Evolutionary conservation across 257 asterid species (phyloP).

Genomic region (Linaria vulgaris): DNA sequence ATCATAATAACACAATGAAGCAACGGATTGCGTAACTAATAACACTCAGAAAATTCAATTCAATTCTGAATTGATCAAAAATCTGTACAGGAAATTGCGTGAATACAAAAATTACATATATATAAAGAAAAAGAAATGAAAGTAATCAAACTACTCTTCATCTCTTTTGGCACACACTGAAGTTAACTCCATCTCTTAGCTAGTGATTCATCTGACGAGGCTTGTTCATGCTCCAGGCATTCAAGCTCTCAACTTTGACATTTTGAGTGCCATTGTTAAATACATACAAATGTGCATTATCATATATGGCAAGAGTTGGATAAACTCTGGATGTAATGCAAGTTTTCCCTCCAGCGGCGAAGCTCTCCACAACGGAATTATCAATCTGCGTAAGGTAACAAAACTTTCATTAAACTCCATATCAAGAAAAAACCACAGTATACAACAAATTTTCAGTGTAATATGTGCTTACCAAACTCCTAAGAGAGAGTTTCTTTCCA

Average conservation of each 20-base stretch:
- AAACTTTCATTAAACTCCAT: neutral
- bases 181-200: neutral
- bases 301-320: conserved; percentile 36
- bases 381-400: conserved; percentile 35
- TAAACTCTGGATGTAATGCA: conserved; percentile 48
- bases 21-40: too few relatives aligned
- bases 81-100: too few relatives aligned
- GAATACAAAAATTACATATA: too few relatives aligned
- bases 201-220: conserved; percentile 31
- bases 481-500: conserved; percentile 44
- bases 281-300: conserved; percentile 33
- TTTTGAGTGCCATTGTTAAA: conserved; percentile 53
- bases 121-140: too few relatives aligned
- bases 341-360: conserved; percentile 43
- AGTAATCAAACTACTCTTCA: too few relatives aligned
- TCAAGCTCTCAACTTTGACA: conserved; percentile 31
- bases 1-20: too few relatives aligned
- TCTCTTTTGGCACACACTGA: too few relatives aligned
- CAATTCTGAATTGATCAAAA: too few relatives aligned
- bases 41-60: too few relatives aligned
- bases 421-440: neutral
- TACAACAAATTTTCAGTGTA: neutral
- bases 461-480: conserved; percentile 51
- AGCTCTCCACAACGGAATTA: conserved; percentile 51
- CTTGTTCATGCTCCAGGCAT: conserved; percentile 40